These are phyloP conservation scores for Sporothrix dimorphospora DNA, from an alignment of 2,329 filamentous ascomycete genomes.

Conservation along the genomic window DNA sequence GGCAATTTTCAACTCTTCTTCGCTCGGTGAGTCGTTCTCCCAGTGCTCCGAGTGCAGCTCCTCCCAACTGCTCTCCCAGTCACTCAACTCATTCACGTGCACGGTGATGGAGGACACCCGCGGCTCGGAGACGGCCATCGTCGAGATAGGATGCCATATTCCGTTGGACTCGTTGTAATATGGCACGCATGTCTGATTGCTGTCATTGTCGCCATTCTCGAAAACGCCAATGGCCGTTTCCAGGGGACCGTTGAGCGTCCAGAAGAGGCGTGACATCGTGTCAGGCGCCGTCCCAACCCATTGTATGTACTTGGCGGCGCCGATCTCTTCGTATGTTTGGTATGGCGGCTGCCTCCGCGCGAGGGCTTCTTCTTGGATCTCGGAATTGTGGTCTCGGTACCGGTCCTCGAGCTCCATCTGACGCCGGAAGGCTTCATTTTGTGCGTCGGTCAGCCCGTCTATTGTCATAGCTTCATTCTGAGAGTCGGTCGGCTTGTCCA, in stretches of 20 bases:
- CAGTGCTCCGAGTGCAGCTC: conserved; percentile 15
- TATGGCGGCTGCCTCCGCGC: neutral
- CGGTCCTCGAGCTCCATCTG: neutral
- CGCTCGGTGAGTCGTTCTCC: neutral
- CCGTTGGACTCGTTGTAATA: neutral
- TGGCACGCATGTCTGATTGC: neutral
- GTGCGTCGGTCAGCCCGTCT: no score
- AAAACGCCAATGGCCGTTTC: neutral
- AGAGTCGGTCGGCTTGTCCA: no score
- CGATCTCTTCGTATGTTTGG: neutral
- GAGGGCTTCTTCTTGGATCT: neutral
- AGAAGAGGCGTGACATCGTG: neutral
- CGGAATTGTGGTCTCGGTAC: neutral
- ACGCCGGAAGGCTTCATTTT: neutral
- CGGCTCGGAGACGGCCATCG: conserved; percentile 24
- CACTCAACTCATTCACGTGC: conserved; percentile 15
- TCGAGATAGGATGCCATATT: conserved; percentile 22
- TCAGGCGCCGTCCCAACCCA: neutral
- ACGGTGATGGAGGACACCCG: conserved; percentile 30
- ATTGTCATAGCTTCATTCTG: no score
- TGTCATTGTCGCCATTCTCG: neutral
- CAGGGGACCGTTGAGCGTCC: neutral
- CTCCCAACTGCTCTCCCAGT: conserved; percentile 28
- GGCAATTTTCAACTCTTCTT: neutral
- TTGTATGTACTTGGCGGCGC: neutral